Conservation (phyloP, 2,329 filamentous ascomycete genomes). For the Verticillium isaacii region DNA sequence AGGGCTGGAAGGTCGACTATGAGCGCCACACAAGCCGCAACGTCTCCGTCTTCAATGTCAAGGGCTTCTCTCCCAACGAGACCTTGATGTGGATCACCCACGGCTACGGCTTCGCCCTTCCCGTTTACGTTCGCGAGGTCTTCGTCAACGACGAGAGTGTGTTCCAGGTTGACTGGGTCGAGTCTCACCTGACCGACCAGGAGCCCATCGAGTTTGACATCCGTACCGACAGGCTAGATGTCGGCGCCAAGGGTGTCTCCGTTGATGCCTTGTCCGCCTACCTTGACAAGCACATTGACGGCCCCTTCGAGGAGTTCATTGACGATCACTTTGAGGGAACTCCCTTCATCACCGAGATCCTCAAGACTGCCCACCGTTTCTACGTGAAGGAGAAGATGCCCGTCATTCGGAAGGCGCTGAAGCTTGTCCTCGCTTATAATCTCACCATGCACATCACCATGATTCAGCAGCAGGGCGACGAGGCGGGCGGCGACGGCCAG, state of each 20-base stretch:
- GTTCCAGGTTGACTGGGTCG: constrained; percentile 91
- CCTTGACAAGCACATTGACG: constrained; percentile 90
- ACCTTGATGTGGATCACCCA: constrained; percentile 87
- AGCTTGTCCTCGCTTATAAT: constrained; percentile 93
- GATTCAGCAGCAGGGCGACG: constrained; percentile 75
- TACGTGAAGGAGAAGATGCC: constrained; percentile 84
- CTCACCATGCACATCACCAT: constrained; percentile 91
- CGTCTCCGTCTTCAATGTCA: constrained; percentile 92
- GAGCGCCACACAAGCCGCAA: constrained; percentile 83
- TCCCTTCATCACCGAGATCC: constrained; percentile 88
- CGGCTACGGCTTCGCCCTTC: constrained; percentile 88
- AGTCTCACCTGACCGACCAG: constrained; percentile 63
- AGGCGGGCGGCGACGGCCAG: constrained; percentile 72
- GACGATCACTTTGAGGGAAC: constrained; percentile 96
- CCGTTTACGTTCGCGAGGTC: constrained; percentile 90
- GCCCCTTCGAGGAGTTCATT: constrained; percentile 87
- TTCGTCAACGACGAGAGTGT: constrained; percentile 88
- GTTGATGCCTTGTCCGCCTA: constrained; percentile 81
- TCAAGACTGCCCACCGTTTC: constrained; percentile 93
- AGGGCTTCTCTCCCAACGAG: constrained; percentile 68
- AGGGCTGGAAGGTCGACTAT: constrained; percentile 97
- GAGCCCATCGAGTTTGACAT: constrained; percentile 79
- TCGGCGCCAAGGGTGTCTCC: constrained; percentile 83
- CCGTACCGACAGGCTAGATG: constrained; percentile 82
- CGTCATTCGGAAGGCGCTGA: constrained; percentile 90